Conservation (phyloP, 2,329 filamentous ascomycete genomes). For the Colletotrichum coccodes region DNA sequence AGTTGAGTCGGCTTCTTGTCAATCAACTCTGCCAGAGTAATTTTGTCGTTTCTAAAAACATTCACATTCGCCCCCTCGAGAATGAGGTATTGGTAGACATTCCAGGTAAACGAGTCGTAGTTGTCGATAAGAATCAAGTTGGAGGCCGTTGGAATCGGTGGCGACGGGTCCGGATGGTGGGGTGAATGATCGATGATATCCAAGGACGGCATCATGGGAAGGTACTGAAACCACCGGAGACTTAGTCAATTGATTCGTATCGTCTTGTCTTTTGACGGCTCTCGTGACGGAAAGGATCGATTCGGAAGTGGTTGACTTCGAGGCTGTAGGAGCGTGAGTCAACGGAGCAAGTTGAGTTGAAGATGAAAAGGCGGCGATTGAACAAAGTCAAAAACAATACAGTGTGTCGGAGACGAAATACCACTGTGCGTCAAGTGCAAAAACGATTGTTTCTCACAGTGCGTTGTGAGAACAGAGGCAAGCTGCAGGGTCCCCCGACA, state of each 20-base stretch:
- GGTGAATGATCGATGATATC: conserved; percentile 83
- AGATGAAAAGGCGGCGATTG: conserved; percentile 20
- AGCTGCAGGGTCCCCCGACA: neutral
- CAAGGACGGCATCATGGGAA: conserved; percentile 56
- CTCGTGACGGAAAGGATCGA: neutral
- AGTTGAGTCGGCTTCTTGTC: conserved; percentile 89
- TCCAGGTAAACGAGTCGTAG: conserved; percentile 99
- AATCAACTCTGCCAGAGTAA: conserved; percentile 85
- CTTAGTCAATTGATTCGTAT: neutral
- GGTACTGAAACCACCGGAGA: neutral
- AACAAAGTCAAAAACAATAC: neutral
- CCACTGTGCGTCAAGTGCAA: neutral
- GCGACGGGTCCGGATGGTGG: conserved; percentile 79
- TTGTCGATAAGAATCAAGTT: conserved; percentile 98
- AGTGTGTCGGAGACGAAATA: conserved; percentile 2
- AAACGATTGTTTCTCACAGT: neutral
- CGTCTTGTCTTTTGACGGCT: neutral
- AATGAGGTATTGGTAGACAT: conserved; percentile 97
- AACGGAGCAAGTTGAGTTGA: neutral
- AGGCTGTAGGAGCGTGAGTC: conserved; percentile 13
- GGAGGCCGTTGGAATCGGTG: conserved; percentile 80
- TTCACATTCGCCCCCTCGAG: conserved; percentile 94
- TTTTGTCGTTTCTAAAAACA: conserved; percentile 92
- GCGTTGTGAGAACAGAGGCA: neutral
- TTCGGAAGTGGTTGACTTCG: neutral